Conservation (phyloP, 805 yeast species). For the Nakazawaea molendinolei region DNA sequence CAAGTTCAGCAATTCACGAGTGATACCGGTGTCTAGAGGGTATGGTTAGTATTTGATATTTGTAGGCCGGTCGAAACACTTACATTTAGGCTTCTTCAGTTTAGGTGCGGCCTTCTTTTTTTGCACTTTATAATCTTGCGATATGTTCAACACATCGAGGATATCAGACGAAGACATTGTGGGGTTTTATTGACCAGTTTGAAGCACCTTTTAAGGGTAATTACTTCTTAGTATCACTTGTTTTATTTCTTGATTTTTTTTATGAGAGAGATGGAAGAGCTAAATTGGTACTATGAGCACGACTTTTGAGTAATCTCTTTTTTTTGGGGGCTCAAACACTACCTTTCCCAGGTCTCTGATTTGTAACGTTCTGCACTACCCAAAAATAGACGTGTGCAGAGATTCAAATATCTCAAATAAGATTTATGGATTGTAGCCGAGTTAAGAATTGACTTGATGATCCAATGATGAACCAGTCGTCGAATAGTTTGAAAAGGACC, state of each 20-base stretch:
- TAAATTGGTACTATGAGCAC: background rate
- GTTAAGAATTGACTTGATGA: too few relatives aligned
- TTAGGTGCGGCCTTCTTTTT: conserved; percentile 28
- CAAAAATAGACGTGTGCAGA: too few relatives aligned
- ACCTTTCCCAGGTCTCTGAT: too few relatives aligned
- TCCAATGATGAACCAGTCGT: conserved; percentile 4
- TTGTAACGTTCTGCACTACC: too few relatives aligned
- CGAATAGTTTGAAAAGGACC: conserved; percentile 30
- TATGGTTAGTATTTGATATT: too few relatives aligned
- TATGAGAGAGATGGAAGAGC: background rate
- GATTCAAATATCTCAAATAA: too few relatives aligned
- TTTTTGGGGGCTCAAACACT: too few relatives aligned
- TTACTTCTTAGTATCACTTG: too few relatives aligned
- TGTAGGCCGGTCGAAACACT: too few relatives aligned
- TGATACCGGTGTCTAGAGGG: conserved; percentile 68
- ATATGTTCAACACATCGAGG: conserved; percentile 70
- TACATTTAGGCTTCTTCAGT: conserved; percentile 27
- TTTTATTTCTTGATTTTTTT: background rate
- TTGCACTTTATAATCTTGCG: conserved; percentile 29
- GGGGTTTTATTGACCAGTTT: too few relatives aligned
- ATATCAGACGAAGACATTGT: conserved; percentile 44
- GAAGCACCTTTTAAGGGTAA: too few relatives aligned
- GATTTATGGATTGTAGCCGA: too few relatives aligned
- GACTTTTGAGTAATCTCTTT: background rate
- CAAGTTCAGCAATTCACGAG: conserved; percentile 80